Evolutionary conservation across 768 basidiomycete species (phyloP), one percentile per base, ranked within the genome.

Genomic region (Amanita rubescens): DNA sequence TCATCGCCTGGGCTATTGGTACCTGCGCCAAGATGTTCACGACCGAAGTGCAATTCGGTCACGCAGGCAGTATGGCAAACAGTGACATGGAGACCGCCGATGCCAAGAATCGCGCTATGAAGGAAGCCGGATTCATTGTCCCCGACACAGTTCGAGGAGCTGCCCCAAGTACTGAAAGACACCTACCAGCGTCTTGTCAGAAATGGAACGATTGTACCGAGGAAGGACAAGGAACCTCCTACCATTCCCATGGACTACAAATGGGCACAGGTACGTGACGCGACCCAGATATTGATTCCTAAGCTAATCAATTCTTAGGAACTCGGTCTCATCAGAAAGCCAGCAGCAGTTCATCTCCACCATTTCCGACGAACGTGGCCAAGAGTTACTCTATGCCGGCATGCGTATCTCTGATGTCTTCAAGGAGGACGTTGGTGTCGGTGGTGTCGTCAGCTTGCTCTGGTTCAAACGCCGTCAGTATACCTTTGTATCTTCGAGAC

Each of bases 231-330:
- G 51, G 90, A 93, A 20, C 93, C 94, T 4, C 95, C 95, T 9
- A 84, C 89, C 54, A 97, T 98, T 67, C 95, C 95, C n/a, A 97
- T 98, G 92, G 95, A 99, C 74, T 99, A 97, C 85, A 97, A 98
- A 78, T 97, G 95, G 95, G 94, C 94, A 33, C 91, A 94, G 74
- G 70, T 69, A 35, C 17, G 62, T 53, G 15, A 24, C 25, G 12
- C 10, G 15, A 3, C 51, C 14, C 32, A 5, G 3, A 35, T 30
- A 8, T 1, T 25, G 12, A 19, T 25, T 5, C 33, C 11, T 52
- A 15, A 43, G n/a, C 44, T 58, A 44, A 55, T 42, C 15, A 7
- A 32, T n/a, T 32, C 30, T 3, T 58, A 66, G 67, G 93, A 96
- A 74, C 85, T 97, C 52, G 95, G 95, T 54, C 84, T 99, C 66